phyloP scores from a whole-genome alignment of 257 asterid species.

The Linderniella brevidens region DNA sequence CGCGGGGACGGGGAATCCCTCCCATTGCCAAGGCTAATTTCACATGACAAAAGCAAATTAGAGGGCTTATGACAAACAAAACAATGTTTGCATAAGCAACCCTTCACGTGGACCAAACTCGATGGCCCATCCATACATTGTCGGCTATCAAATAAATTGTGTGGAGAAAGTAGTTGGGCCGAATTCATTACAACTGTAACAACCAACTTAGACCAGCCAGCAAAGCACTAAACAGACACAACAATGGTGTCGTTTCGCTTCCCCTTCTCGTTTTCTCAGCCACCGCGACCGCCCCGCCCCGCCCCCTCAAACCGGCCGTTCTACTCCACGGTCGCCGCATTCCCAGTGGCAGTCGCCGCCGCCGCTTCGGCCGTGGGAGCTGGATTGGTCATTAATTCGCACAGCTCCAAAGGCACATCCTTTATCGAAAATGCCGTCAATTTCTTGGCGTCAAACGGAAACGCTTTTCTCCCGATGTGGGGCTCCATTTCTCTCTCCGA shows the following conservation, averaged over 20 bases:
- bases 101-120: too few species aligned
- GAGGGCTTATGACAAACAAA: too few species aligned
- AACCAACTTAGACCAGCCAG: too few species aligned
- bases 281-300: slow-evolving; percentile 35
- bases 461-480: slow-evolving; percentile 30
- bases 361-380: slow-evolving; percentile 47
- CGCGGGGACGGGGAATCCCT: too few species aligned
- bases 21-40: too few species aligned
- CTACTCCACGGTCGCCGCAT: slow-evolving; percentile 17
- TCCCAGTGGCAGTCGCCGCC: slow-evolving; percentile 21
- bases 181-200: too few species aligned
- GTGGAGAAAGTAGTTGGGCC: too few species aligned
- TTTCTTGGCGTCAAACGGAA: slow-evolving; percentile 19
- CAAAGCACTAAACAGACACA: too few species aligned
- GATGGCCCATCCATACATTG: too few species aligned
- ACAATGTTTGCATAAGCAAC: too few species aligned
- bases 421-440: slow-evolving; percentile 27
- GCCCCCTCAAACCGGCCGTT: slow-evolving; percentile 18
- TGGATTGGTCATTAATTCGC: slow-evolving; percentile 37
- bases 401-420: slow-evolving; percentile 17
- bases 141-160: too few species aligned
- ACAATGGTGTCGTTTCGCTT: slow-evolving; percentile 62
- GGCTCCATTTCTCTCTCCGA: slow-evolving; percentile 50
- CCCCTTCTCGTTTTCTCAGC: slow-evolving; percentile 86
- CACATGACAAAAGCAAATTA: too few species aligned